A percentile compares a stretch with the other conserved stretches of the same genome.
Evolutionary conservation across 305 asterid genomes (phyloP).

Genomic region (Solanum hybrid): DNA sequence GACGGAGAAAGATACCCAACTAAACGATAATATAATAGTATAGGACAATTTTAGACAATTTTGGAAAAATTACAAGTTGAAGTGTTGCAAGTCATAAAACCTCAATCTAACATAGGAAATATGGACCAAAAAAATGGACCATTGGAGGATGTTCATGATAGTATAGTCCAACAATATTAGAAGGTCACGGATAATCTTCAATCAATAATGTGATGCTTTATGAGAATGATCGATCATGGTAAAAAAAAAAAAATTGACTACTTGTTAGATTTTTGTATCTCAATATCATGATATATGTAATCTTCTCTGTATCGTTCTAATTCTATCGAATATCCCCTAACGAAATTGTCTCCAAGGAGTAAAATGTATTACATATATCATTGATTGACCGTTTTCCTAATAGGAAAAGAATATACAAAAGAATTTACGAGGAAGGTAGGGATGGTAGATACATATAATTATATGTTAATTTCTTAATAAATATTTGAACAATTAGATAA

Average conservation of each 20-base stretch:
- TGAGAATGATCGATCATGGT: not conserved
- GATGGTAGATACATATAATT: not conserved
- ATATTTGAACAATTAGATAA: not conserved
- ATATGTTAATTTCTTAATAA: not conserved
- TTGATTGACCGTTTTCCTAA: not conserved
- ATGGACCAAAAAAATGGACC: not conserved
- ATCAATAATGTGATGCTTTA: not conserved
- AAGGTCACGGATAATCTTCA: not conserved
- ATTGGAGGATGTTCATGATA: not conserved
- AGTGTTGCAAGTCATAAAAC: not conserved
- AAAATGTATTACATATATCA: not conserved
- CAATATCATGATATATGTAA: not conserved
- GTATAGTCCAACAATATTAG: not conserved
- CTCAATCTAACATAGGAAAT: not conserved
- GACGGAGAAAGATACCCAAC: not conserved
- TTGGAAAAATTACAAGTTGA: not conserved
- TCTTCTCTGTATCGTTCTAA: not conserved
- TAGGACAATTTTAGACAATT: no score
- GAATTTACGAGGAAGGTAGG: conserved; percentile 13
- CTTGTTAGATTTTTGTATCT: not conserved
- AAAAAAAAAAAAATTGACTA: not conserved
- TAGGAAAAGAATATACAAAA: not conserved
- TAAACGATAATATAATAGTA: not conserved
- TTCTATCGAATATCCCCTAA: not conserved
- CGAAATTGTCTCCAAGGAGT: not conserved